Percentiles rank a stretch among this genome's conserved stretches.
These are phyloP conservation scores for Stereum hirsutum DNA, from an alignment of 1,284 basidiomycete genomes.

Conservation along the genomic window DNA sequence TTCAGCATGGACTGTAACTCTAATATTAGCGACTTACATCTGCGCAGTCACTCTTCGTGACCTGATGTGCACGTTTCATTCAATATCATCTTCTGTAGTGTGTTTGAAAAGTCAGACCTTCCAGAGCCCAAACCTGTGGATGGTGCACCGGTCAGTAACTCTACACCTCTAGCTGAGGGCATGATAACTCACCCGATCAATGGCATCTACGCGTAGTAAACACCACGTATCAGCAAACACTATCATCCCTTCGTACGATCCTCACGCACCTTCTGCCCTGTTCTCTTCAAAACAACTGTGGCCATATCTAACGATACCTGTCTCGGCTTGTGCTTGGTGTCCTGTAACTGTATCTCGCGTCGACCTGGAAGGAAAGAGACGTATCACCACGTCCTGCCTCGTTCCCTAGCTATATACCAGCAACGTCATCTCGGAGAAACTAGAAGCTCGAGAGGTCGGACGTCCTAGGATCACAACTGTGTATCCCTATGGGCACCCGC, in stretches of 20 bases:
- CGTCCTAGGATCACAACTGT: too few relatives aligned
- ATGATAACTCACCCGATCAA: constrained; percentile 39
- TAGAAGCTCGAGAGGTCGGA: too few relatives aligned
- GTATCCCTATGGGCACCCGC: too few relatives aligned
- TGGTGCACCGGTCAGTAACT: constrained; percentile 1
- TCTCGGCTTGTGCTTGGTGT: too few relatives aligned
- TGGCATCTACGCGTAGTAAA: constrained; percentile 41
- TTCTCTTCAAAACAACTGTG: constrained; percentile 45
- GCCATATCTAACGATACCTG: constrained; percentile 32
- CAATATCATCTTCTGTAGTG: constrained; percentile 6
- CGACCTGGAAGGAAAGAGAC: too few relatives aligned
- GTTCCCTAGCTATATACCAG: too few relatives aligned
- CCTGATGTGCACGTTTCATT: constrained; percentile 23
- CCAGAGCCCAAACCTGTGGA: constrained; percentile 60
- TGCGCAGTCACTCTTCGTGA: constrained; percentile 47
- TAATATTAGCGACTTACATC: constrained; percentile 30
- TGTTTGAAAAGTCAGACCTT: constrained; percentile 33
- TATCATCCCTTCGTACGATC: background rate
- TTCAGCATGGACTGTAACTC: background rate
- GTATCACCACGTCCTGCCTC: too few relatives aligned
- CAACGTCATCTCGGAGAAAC: too few relatives aligned
- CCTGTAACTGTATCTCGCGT: too few relatives aligned
- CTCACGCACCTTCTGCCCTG: constrained; percentile 42
- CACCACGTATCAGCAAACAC: constrained; percentile 9
- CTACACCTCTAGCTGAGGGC: constrained; percentile 2